These are phyloP conservation scores for Mortierella alpina DNA, from an alignment of 192 early-diverging fungal species.

Conservation along the genomic window DNA sequence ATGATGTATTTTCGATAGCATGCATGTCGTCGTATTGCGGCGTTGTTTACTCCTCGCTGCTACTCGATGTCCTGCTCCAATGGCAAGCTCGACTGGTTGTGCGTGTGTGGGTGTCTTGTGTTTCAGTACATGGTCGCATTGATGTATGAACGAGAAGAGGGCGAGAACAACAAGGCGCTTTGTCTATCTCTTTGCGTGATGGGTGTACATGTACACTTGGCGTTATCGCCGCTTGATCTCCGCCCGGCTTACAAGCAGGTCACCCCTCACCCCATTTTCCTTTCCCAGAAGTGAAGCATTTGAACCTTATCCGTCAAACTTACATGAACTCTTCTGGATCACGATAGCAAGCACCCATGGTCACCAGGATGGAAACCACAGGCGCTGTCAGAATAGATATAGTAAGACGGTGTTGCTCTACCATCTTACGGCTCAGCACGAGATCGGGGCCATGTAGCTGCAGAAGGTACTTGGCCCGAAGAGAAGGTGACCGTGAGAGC, in stretches of 20 bases:
- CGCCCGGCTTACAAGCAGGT: constrained; percentile 24
- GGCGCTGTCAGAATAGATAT: constrained; percentile 25
- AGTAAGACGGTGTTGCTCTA: constrained; percentile 30
- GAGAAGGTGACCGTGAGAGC: constrained; percentile 21
- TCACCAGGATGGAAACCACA: constrained; percentile 26
- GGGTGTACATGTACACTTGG: neutral
- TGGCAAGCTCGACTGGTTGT: too few relatives aligned
- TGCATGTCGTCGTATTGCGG: too few relatives aligned
- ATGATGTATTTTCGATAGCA: too few relatives aligned
- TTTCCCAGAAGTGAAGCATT: neutral
- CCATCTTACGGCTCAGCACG: constrained; percentile 25
- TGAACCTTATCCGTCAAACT: constrained; percentile 5
- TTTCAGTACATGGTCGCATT: too few relatives aligned
- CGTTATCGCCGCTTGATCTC: constrained; percentile 53
- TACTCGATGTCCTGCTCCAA: too few relatives aligned
- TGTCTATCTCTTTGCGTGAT: neutral
- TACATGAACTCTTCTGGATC: constrained; percentile 53
- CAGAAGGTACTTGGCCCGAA: constrained; percentile 33
- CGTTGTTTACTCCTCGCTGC: too few relatives aligned
- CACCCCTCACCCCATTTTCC: neutral
- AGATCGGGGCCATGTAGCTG: constrained; percentile 30
- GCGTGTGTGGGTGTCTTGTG: too few relatives aligned
- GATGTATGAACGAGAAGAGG: neutral
- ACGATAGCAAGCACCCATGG: constrained; percentile 35
- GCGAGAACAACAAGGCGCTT: neutral